Conservation (phyloP, 2,329 filamentous ascomycete genomes). For the Aspergillus tubingensis region DNA sequence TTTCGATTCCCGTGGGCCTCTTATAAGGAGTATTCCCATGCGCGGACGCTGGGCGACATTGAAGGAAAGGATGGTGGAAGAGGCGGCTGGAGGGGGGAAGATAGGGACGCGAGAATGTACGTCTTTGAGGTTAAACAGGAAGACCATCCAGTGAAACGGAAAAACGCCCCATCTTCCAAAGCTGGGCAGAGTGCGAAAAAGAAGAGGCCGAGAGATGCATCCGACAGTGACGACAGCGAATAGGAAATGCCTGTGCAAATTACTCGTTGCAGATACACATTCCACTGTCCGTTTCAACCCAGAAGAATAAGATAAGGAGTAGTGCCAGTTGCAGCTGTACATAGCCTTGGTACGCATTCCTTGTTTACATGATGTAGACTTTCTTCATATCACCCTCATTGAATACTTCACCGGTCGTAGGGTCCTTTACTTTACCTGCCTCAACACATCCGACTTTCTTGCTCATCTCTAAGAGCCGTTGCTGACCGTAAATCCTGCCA, state of each 20-base stretch:
- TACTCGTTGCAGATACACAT: background rate
- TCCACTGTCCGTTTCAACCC: background rate
- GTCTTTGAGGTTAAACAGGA: slow-evolving; percentile 47
- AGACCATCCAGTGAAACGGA: slow-evolving; percentile 19
- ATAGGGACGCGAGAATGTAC: slow-evolving; percentile 50
- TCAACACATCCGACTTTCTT: slow-evolving; percentile 71
- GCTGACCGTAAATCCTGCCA: slow-evolving; percentile 77
- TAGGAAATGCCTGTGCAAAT: background rate
- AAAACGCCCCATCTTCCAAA: background rate
- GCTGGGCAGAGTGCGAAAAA: slow-evolving; percentile 32
- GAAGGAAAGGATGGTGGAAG: slow-evolving; percentile 41
- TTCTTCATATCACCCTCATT: slow-evolving; percentile 68
- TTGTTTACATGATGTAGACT: slow-evolving; percentile 77
- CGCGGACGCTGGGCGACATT: slow-evolving; percentile 49
- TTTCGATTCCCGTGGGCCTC: slow-evolving; percentile 51
- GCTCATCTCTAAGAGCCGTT: slow-evolving; percentile 73
- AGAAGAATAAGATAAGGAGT: background rate
- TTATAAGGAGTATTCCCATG: slow-evolving; percentile 51
- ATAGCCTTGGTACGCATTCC: background rate
- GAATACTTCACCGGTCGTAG: slow-evolving; percentile 72
- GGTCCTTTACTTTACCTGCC: slow-evolving; percentile 70
- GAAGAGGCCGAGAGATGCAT: slow-evolving; percentile 35
- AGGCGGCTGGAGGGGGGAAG: slow-evolving; percentile 51
- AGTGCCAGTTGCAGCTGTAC: background rate
- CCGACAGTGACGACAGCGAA: slow-evolving; percentile 33